phyloP scores from a whole-genome alignment of 371 early-diverging fungal genomes.

The Mortierella sp. region DNA sequence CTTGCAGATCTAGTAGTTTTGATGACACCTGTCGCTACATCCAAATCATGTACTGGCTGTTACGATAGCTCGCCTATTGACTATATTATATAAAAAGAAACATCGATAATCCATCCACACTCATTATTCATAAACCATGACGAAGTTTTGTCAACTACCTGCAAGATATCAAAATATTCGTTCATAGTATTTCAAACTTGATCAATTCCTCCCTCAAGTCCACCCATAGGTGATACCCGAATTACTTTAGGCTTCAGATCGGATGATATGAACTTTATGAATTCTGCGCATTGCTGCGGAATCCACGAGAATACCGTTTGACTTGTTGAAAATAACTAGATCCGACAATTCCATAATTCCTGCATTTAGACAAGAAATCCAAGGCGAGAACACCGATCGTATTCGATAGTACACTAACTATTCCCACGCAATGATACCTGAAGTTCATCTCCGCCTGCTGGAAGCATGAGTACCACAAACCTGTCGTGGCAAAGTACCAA shows the following conservation, averaged over 20 bases:
- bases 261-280: constrained; percentile 56
- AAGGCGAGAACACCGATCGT: too few species aligned
- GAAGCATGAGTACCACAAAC: constrained; percentile 70
- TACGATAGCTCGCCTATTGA: constrained; percentile 66
- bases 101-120: too few species aligned
- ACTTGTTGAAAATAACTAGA: constrained; percentile 82
- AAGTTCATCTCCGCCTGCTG: constrained; percentile 80
- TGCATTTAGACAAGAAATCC: constrained; percentile 71
- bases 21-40: constrained; percentile 81
- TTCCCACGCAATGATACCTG: constrained; percentile 58
- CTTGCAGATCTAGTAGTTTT: constrained; percentile 63
- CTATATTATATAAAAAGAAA: constrained; percentile 17
- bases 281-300: constrained; percentile 76
- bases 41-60: constrained; percentile 74
- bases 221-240: constrained; percentile 71
- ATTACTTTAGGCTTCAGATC: constrained; percentile 64
- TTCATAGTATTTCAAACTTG: constrained; percentile 76
- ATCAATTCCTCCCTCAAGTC: constrained; percentile 65
- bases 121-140: too few species aligned
- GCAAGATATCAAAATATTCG: constrained; percentile 70
- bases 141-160: not conserved
- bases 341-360: constrained; percentile 88
- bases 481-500: not conserved
- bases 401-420: too few species aligned
- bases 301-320: constrained; percentile 76